These are phyloP conservation scores for Suhomyces xylopsoci DNA, from an alignment of 805 yeast species.

Conservation along the genomic window DNA sequence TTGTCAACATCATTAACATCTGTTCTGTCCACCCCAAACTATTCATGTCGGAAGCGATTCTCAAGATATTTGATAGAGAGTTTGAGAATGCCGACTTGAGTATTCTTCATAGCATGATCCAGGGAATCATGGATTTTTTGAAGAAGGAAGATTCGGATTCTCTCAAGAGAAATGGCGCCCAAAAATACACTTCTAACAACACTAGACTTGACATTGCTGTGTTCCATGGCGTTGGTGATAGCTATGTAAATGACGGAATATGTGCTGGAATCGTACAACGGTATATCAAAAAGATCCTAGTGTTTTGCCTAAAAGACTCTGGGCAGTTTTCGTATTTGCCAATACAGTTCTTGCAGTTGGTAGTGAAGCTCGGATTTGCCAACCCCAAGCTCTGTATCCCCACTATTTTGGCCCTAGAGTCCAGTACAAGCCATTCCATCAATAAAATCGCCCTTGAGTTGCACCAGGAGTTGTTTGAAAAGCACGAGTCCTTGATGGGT, in stretches of 20 bases:
- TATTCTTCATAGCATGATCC: conserved; percentile 50
- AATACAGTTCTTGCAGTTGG: conserved; percentile 51
- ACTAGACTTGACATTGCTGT: conserved; percentile 43
- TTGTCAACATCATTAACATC: conserved; percentile 55
- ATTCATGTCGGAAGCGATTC: conserved; percentile 56
- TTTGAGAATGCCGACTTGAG: conserved; percentile 37
- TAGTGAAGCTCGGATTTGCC: conserved; percentile 64
- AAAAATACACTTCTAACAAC: conserved; percentile 31
- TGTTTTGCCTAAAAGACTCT: conserved; percentile 47
- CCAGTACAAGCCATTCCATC: conserved; percentile 46
- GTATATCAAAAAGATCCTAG: conserved; percentile 48
- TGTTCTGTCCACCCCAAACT: conserved; percentile 64
- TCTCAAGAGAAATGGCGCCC: conserved; percentile 38
- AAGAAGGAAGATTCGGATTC: conserved; percentile 52
- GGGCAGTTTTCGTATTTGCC: conserved; percentile 49
- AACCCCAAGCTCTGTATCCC: conserved; percentile 71
- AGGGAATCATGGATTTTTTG: conserved; percentile 57
- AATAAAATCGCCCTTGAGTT: conserved; percentile 48
- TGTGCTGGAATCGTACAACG: conserved; percentile 71
- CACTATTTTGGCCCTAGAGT: conserved; percentile 66
- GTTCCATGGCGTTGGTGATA: conserved; percentile 51
- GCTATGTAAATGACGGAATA: conserved; percentile 61
- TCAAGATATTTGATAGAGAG: conserved; percentile 51
- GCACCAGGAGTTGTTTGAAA: conserved; percentile 55
- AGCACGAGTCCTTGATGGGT: conserved; percentile 71